A percentile compares a stretch with the other conserved stretches of the same genome.
phyloP scores from a whole-genome alignment of 305 asterid genomes.

The Rubia tinctorum region DNA sequence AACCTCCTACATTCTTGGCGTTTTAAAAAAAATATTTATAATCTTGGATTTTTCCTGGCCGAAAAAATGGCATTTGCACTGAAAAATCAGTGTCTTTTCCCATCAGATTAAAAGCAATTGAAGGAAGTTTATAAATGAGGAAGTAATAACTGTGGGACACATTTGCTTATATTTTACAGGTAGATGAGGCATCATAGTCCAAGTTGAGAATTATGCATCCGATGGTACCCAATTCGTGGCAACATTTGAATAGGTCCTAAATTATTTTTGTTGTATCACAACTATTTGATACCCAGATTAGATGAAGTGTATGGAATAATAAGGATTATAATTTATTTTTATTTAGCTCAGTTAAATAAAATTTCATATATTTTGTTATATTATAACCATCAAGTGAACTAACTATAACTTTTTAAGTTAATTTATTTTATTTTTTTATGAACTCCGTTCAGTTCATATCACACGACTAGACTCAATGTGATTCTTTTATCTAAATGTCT shows the following conservation, averaged over 20 bases:
- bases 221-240: no score
- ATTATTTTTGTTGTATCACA: conserved; percentile 33
- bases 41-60: conserved; percentile 18
- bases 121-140: conserved; percentile 28
- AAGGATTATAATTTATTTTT: background rate
- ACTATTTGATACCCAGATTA: conserved; percentile 14
- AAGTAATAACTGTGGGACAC: conserved; percentile 35
- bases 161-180: conserved; percentile 26
- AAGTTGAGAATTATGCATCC: conserved; percentile 30
- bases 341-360: no score
- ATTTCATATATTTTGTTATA: no score
- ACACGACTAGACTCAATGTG: no score
- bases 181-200: conserved; percentile 47
- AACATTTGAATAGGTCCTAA: conserved; percentile 24
- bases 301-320: conserved; percentile 3
- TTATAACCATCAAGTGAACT: no score
- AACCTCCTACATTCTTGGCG: conserved; percentile 34
- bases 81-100: conserved; percentile 42
- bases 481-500: no score
- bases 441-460: no score
- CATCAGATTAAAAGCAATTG: conserved; percentile 22
- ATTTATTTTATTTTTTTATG: no score
- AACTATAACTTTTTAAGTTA: no score
- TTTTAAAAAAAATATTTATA: conserved; percentile 10
- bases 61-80: conserved; percentile 8